These are phyloP conservation scores for Penicillium decumbens DNA, from an alignment of 2,329 filamentous ascomycete species.

Conservation along the genomic window DNA sequence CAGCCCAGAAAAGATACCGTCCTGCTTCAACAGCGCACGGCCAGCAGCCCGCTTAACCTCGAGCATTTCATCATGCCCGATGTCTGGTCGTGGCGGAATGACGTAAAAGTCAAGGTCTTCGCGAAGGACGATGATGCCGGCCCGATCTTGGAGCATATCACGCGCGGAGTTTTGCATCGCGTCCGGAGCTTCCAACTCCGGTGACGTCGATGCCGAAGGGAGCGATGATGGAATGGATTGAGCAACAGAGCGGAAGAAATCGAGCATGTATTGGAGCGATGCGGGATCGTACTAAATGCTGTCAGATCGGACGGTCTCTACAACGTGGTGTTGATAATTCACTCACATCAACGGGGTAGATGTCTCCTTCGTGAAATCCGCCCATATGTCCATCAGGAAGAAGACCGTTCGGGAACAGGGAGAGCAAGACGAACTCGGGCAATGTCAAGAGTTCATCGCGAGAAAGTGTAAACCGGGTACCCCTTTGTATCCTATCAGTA, in stretches of 20 bases:
- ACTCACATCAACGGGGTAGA: slow-evolving; percentile 95
- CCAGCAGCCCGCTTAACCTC: slow-evolving; percentile 91
- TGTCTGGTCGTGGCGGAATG: slow-evolving; percentile 80
- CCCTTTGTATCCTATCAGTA: slow-evolving; percentile 52
- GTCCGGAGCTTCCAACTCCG: slow-evolving; percentile 61
- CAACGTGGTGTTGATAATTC: not conserved
- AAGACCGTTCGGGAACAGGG: slow-evolving; percentile 97
- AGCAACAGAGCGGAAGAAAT: slow-evolving; percentile 94
- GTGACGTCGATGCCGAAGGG: slow-evolving; percentile 60
- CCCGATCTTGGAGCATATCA: slow-evolving; percentile 78
- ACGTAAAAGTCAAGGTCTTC: slow-evolving; percentile 98
- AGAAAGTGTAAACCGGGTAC: slow-evolving; percentile 87
- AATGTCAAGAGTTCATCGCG: slow-evolving; percentile 91
- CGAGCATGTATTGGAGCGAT: slow-evolving; percentile 97
- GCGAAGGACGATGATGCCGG: slow-evolving; percentile 92
- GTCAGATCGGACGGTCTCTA: slow-evolving; percentile 1
- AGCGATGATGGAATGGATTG: slow-evolving; percentile 76
- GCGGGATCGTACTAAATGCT: slow-evolving; percentile 79
- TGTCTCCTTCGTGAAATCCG: slow-evolving; percentile 84
- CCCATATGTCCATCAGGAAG: slow-evolving; percentile 96
- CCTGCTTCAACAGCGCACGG: slow-evolving; percentile 76
- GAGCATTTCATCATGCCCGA: slow-evolving; percentile 85
- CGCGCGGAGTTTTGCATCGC: slow-evolving; percentile 64
- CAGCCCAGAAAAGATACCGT: slow-evolving; percentile 92
- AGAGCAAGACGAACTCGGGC: slow-evolving; percentile 93